phyloP scores from a whole-genome alignment of 179 eudicot species.

The Amaranthus tricolor region DNA sequence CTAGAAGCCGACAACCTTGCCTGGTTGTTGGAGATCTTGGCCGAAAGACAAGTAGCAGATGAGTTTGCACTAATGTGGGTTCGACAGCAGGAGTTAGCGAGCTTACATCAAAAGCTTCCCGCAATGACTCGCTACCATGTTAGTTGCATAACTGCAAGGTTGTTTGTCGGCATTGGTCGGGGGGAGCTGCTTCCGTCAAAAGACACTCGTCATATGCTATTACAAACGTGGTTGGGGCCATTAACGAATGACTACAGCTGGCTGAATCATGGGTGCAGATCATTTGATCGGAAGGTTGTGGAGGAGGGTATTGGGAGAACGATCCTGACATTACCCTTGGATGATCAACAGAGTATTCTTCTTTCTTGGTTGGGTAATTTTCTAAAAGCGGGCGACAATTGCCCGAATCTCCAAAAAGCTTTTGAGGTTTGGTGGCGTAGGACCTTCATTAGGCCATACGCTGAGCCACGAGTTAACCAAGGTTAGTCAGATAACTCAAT shows the following conservation, averaged over 20 bases:
- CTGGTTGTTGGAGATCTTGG: constrained; percentile 91
- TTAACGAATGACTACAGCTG: constrained; percentile 79
- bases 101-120: constrained; percentile 55
- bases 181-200: constrained; percentile 83
- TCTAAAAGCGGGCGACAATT: constrained; percentile 69
- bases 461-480: constrained; percentile 40
- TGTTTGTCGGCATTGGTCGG: constrained; percentile 85
- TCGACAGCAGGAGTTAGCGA: constrained; percentile 66
- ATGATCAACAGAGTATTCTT: constrained; percentile 85
- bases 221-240: constrained; percentile 82
- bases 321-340: constrained; percentile 79
- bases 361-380: constrained; percentile 78
- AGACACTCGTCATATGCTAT: constrained; percentile 58
- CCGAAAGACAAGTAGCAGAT: constrained; percentile 72
- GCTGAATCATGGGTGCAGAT: constrained; percentile 81
- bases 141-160: constrained; percentile 69
- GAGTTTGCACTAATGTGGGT: constrained; percentile 84
- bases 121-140: constrained; percentile 57
- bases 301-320: constrained; percentile 97
- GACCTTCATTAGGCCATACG: constrained; percentile 70
- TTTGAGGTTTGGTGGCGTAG: constrained; percentile 99
- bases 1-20: constrained; percentile 77
- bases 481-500: constrained; percentile 32
- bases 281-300: constrained; percentile 78
- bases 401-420: constrained; percentile 88